Evolutionary conservation across 176 grass and related monocot species (phyloP), one percentile per base, ranked within the genome.

Genomic region (Zoysia japonica): DNA sequence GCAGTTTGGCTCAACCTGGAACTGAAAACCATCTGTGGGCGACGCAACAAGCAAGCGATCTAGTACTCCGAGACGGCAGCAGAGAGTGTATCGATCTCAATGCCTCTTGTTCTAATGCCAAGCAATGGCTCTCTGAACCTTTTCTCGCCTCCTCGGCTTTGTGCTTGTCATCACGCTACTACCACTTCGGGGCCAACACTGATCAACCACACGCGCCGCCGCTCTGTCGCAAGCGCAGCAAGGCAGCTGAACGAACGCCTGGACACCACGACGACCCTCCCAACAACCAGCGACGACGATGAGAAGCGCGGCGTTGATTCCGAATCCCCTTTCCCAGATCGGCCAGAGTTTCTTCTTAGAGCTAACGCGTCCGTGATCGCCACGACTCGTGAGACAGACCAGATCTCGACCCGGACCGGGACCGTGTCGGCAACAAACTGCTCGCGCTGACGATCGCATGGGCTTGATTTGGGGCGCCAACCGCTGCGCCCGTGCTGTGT

Each of bases 251-350:
- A 28, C 28, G 14, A 42, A 59, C 17, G 15, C 64, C 16, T 9
- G 20, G 52, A 51, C 40, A 19, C 8, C 19, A 53, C 41, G 20
- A 12, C 28, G 28, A 9, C 5, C 28, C 40, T 35, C 53, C 53
- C n/a, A 60, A 60, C 80, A 16, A 64, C 59, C 48, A n/a, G 13
- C 16, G 5, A 55, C 35, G 19, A 36, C 59, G 20, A 61, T 1
- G 5, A n/a, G 5, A 4, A 36, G 19, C 0, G 56, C 28, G 28
- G 28, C 70, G 55, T 55, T 82, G 80, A 74, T 82, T 70, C 5
- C 47, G 47, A 11, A 46, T 82, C 80, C 61, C 42, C 80, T 54
- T 74, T 66, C 65, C 70, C 61, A 46, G 48, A 28, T 28, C 28
- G 28, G 28, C 28, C 50, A 11, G 46, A 68, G 77, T 15, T 61